phyloP scores from a whole-genome alignment of 2,329 filamentous ascomycete genomes.

The Trichophyton mentagrophytes region DNA sequence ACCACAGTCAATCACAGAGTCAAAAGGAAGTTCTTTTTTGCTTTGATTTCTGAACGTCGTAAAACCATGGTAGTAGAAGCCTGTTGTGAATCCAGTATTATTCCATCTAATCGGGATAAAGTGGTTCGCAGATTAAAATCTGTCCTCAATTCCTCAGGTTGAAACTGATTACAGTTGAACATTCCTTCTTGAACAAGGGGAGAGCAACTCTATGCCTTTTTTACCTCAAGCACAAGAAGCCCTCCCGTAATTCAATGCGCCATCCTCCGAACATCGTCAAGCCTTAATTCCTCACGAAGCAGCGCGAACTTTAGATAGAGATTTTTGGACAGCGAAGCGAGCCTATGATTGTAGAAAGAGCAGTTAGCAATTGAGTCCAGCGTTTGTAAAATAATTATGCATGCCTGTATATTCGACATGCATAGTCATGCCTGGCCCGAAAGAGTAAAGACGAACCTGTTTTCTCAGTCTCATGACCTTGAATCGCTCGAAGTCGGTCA shows the following conservation, averaged over 20 bases:
- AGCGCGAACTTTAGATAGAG: slow-evolving; percentile 82
- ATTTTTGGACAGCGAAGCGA: slow-evolving; percentile 95
- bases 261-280: slow-evolving; percentile 31
- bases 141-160: slow-evolving; percentile 11
- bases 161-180: slow-evolving; percentile 15
- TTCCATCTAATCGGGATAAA: slow-evolving; percentile 2
- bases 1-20: neutral
- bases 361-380: neutral
- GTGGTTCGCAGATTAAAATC: slow-evolving; percentile 9
- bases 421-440: neutral
- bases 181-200: slow-evolving; percentile 7
- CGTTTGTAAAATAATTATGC: neutral
- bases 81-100: slow-evolving; percentile 1
- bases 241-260: slow-evolving; percentile 17
- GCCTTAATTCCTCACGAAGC: slow-evolving; percentile 40
- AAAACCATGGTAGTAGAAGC: neutral
- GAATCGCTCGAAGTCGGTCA: slow-evolving; percentile 99
- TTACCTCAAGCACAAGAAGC: slow-evolving; percentile 6
- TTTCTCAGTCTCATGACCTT: slow-evolving; percentile 99
- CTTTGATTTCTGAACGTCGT: neutral
- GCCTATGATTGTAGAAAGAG: slow-evolving; percentile 33
- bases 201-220: slow-evolving; percentile 5
- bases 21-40: neutral
- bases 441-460: slow-evolving; percentile 52
- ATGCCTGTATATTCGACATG: neutral